Evolutionary conservation across 1,284 basidiomycete species (phyloP).

Genomic region (Lentinus polychrous): DNA sequence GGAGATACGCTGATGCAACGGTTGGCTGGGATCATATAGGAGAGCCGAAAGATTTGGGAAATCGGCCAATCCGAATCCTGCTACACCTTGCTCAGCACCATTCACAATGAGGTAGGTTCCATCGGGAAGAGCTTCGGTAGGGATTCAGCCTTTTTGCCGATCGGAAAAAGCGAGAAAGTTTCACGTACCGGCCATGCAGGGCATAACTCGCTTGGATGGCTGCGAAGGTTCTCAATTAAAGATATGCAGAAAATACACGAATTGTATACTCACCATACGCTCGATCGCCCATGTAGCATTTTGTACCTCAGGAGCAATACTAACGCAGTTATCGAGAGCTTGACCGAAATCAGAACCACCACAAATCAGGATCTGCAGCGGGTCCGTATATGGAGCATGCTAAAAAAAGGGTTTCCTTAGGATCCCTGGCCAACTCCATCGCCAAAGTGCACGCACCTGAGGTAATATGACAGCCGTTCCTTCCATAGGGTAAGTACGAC

Average conservation of each 20-base stretch:
- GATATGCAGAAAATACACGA: background rate
- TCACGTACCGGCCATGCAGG: constrained; percentile 43
- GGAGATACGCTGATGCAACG: constrained; percentile 57
- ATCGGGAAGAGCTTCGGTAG: constrained; percentile 46
- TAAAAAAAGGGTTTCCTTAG: background rate
- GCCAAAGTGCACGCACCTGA: constrained; percentile 23
- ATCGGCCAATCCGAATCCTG: constrained; percentile 64
- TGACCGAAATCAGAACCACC: constrained; percentile 59
- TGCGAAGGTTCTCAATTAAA: constrained; percentile 20
- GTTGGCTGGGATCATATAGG: constrained; percentile 60
- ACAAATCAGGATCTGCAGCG: constrained; percentile 63
- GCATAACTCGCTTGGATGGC: constrained; percentile 72
- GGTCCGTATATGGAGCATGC: constrained; percentile 62
- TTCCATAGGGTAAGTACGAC: constrained; percentile 74
- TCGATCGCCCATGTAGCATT: constrained; percentile 62
- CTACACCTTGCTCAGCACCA: constrained; percentile 58
- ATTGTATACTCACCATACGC: constrained; percentile 50
- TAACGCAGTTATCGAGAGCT: constrained; percentile 67
- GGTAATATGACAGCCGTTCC: constrained; percentile 67
- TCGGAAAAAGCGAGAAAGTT: background rate
- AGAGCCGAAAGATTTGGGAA: constrained; percentile 60
- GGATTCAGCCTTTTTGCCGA: background rate
- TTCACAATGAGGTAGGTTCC: constrained; percentile 72
- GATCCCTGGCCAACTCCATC: background rate
- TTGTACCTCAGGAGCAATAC: constrained; percentile 50